A percentile compares a stretch with the other conserved stretches of the same genome.
Conservation (phyloP, 2,329 filamentous ascomycete genomes). For the Endoconidiophora polonica region DNA sequence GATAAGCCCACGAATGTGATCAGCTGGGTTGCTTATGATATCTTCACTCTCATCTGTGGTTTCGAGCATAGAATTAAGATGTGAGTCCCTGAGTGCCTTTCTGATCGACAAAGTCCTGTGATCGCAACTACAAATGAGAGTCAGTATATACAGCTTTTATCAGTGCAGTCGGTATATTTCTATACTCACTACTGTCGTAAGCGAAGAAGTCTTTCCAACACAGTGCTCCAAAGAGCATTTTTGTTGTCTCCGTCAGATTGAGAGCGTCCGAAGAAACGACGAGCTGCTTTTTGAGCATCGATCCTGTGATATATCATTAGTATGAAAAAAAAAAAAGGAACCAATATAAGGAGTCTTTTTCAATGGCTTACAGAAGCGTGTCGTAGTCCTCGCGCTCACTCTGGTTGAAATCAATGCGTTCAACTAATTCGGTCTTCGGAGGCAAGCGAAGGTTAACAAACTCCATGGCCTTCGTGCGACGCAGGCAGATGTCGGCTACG, state of each 20-base stretch:
- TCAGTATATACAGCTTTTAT: constrained; percentile 18
- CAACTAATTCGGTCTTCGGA: constrained; percentile 58
- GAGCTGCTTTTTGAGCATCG: constrained; percentile 41
- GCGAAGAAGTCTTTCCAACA: constrained; percentile 68
- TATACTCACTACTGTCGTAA: constrained; percentile 50
- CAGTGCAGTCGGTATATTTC: constrained; percentile 13
- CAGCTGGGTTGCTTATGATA: too few relatives aligned
- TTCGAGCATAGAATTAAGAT: background rate
- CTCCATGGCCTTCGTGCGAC: constrained; percentile 73
- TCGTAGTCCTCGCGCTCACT: constrained; percentile 68
- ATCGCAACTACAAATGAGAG: constrained; percentile 41
- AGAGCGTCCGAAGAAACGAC: constrained; percentile 27
- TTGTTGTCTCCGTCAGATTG: constrained; percentile 20
- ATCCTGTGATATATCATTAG: constrained; percentile 24
- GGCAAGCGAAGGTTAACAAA: constrained; percentile 73
- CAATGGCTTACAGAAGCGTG: constrained; percentile 41
- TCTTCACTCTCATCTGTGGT: background rate
- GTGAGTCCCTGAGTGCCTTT: constrained; percentile 39
- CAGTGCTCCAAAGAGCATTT: constrained; percentile 16
- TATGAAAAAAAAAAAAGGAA: background rate
- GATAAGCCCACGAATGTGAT: background rate
- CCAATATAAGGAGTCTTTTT: background rate
- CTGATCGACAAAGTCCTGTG: constrained; percentile 67
- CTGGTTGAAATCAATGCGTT: constrained; percentile 54
- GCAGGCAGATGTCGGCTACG: constrained; percentile 65